Base-by-base conservation (phyloP, 768 basidiomycete species). In the Leccinum rimulosum region DNA sequence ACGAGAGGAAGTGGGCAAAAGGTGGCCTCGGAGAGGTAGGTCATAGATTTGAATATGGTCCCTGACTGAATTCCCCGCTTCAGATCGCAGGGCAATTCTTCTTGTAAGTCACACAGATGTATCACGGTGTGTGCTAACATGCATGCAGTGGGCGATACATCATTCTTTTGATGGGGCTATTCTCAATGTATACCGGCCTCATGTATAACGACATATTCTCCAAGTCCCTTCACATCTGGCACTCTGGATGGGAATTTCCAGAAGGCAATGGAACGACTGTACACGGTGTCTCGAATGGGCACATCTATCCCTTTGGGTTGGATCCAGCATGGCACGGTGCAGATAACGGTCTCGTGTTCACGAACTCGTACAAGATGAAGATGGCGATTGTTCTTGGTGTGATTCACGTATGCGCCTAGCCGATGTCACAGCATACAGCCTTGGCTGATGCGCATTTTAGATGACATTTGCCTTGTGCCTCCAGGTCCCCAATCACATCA, bases 351-450 rank as follows among this genome's bases (percentile, higher is more conserved):
- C 81, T 99, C 59, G 87, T 97, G 47, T 99, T 98, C 75, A 90
- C 89, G 54, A 99, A 99, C 76, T 98, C 95, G 40, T 96, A 96
- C 80, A 99, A 98, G 86, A 99, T 99, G 97, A 98, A 99, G 79
- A 94, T 98, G 93, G 91, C 93, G 22, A 88, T 99, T 69, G 85
- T 98, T 36, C 75, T 99, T 55, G 97, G 97, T 73, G 95, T 99
- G 64, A 90, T 91, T 60, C 96, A 99, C 74, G 96, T 98, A 58
- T 25, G 77, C 66, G 87, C 76, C 53, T 47, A 40, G 50, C 43
- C 48, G 38, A 50, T 31, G 56, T 55, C 51, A 43, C 60, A 7
- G 11, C 40, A 10, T 49, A 38, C 28, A 15, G 27, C 48, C 50
- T 57, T 15, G 60, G 59, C 58, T 62, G 57, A 70, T 50, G 30